Percentiles rank a stretch among this genome's conserved stretches.
These are phyloP conservation scores for Lodderomyces pseudojiufengensis DNA, from an alignment of 1,139 yeast genomes.

Conservation along the genomic window DNA sequence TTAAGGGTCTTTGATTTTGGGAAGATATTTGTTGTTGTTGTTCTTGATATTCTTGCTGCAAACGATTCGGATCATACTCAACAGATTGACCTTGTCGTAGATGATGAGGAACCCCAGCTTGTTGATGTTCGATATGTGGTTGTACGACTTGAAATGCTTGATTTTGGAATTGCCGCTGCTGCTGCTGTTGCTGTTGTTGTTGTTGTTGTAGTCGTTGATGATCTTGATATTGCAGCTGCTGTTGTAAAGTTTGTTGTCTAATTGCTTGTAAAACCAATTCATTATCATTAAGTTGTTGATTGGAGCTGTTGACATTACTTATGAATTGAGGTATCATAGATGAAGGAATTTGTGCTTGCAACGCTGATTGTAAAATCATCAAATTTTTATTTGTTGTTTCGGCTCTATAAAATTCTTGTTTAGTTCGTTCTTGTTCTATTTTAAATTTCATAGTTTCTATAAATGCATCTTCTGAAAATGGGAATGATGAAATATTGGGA, in stretches of 20 bases:
- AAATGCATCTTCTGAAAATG: conserved; percentile 60
- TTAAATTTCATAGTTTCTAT: conserved; percentile 61
- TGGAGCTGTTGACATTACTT: conserved; percentile 1
- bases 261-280: no score
- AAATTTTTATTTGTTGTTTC: conserved; percentile 62
- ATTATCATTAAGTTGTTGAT: no score
- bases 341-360: conserved; percentile 63
- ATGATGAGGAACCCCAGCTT: neutral
- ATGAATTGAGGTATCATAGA: conserved; percentile 57
- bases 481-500: conserved; percentile 51
- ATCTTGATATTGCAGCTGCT: conserved; percentile 8
- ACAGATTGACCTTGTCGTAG: no score
- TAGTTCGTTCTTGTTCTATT: conserved; percentile 77
- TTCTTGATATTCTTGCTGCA: conserved; percentile 8
- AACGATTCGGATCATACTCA: conserved; percentile 3
- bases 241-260: no score
- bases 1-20: no score
- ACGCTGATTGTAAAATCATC: conserved; percentile 60
- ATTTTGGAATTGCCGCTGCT: conserved; percentile 6
- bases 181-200: conserved; percentile 2
- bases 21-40: neutral
- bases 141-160: conserved; percentile 6
- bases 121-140: conserved; percentile 4
- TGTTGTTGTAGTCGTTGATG: conserved; percentile 7
- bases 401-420: conserved; percentile 71